These are phyloP conservation scores for Escallonia herrerae DNA, from an alignment of 129 eudicot genomes.

Conservation along the genomic window DNA sequence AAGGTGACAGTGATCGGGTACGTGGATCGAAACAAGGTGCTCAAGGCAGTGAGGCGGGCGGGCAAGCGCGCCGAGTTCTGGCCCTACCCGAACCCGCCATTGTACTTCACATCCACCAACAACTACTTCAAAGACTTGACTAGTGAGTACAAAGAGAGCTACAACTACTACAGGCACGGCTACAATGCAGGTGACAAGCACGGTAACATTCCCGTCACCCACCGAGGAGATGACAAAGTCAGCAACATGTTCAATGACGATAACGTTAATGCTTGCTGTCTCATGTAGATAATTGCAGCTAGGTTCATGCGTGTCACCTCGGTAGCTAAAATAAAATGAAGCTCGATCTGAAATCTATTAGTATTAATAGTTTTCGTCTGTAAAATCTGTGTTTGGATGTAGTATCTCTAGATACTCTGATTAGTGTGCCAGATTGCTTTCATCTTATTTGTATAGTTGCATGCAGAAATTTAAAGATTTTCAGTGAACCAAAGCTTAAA, in stretches of 20 bases:
- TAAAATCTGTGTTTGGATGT: too few relatives aligned
- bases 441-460: too few relatives aligned
- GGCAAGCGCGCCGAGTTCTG: slow-evolving; percentile 96
- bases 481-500: too few relatives aligned
- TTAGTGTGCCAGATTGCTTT: too few relatives aligned
- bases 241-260: slow-evolving; percentile 96
- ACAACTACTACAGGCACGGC: slow-evolving; percentile 91
- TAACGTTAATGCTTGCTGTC: slow-evolving; percentile 64
- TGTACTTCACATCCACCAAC: slow-evolving; percentile 61
- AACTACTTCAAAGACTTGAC: slow-evolving; percentile 76
- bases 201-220: slow-evolving; percentile 60
- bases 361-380: too few relatives aligned
- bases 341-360: too few relatives aligned
- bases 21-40: slow-evolving; percentile 86
- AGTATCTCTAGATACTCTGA: too few relatives aligned
- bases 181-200: slow-evolving; percentile 71
- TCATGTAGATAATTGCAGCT: slow-evolving; percentile 48
- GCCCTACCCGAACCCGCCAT: slow-evolving; percentile 84
- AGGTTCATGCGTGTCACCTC: too few relatives aligned
- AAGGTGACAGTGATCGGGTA: slow-evolving; percentile 84
- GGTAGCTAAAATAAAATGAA: too few relatives aligned
- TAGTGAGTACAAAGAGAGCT: slow-evolving; percentile 70
- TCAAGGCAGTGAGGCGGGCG: slow-evolving; percentile 78
- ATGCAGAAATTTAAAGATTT: too few relatives aligned
- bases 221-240: slow-evolving; percentile 90